Conservation (phyloP, 2,329 filamentous ascomycete genomes). For the Cladophialophora carrionii region DNA sequence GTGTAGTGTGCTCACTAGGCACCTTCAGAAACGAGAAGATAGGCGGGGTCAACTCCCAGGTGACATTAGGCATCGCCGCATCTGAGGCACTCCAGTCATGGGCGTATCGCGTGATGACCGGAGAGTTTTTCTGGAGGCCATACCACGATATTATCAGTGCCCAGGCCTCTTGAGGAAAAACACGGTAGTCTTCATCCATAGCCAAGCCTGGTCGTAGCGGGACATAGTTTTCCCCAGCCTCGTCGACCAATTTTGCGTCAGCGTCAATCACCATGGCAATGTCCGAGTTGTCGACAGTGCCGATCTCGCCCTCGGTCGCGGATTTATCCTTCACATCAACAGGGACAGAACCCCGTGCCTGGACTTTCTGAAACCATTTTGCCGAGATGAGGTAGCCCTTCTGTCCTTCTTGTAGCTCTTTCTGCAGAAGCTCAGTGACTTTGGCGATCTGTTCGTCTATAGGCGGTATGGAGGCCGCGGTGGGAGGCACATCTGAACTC, state of each 20-base stretch:
- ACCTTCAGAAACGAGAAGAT: conserved; percentile 84
- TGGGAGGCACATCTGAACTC: conserved; percentile 33
- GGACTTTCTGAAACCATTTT: conserved; percentile 75
- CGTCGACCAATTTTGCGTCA: conserved; percentile 48
- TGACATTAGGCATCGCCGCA: conserved; percentile 64
- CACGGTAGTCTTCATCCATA: conserved; percentile 71
- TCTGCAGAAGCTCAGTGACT: conserved; percentile 63
- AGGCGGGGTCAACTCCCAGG: conserved; percentile 82
- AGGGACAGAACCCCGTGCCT: conserved; percentile 65
- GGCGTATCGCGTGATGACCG: conserved; percentile 73
- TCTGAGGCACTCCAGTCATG: conserved; percentile 70
- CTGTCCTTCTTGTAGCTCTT: conserved; percentile 67
- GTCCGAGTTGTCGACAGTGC: conserved; percentile 84
- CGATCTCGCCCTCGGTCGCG: conserved; percentile 66
- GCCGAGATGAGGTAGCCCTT: conserved; percentile 77
- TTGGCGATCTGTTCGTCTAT: conserved; percentile 74
- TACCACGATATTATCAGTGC: conserved; percentile 81
- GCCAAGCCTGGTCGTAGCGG: conserved; percentile 70
- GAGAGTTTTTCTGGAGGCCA: conserved; percentile 69
- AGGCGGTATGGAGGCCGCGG: conserved; percentile 46
- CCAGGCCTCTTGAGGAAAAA: conserved; percentile 81
- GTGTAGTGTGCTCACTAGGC: conserved; percentile 63
- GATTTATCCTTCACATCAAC: conserved; percentile 58
- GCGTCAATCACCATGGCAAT: conserved; percentile 66
- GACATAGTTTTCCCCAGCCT: conserved; percentile 62